A percentile compares a stretch with the other conserved stretches of the same genome.
Conservation (phyloP, 306 rosid genomes). For the Argentina anserina region DNA sequence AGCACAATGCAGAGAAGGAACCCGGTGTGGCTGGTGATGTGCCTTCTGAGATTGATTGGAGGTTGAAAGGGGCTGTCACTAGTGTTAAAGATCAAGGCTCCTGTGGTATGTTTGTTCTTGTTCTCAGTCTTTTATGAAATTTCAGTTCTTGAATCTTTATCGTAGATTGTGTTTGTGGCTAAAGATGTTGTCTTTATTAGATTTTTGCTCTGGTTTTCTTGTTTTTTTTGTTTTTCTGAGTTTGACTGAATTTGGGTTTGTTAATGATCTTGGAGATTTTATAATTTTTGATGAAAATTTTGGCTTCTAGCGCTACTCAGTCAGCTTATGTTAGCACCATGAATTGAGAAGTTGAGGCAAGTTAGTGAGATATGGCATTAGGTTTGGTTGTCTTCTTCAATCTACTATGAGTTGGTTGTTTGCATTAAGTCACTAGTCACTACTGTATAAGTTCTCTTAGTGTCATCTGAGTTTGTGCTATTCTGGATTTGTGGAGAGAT, state of each 20-base stretch:
- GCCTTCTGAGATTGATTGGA: conserved; percentile 78
- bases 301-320: not conserved
- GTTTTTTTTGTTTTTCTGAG: too few species aligned
- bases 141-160: not conserved
- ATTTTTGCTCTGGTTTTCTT: not conserved
- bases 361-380: not conserved
- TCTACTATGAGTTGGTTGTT: not conserved
- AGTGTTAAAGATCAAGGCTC: conserved; percentile 74
- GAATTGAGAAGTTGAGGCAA: not conserved
- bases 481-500: too few species aligned
- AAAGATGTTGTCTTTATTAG: not conserved
- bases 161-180: not conserved
- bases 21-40: conserved; percentile 14
- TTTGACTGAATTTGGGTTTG: not conserved
- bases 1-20: not conserved
- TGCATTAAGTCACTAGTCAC: not conserved
- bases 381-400: not conserved
- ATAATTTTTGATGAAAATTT: not conserved
- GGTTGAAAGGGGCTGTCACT: conserved; percentile 68
- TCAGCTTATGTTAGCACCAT: too few species aligned
- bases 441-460: not conserved
- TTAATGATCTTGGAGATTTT: not conserved
- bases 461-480: too few species aligned
- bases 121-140: not conserved
- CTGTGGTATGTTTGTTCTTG: conserved; percentile 50